phyloP scores from a whole-genome alignment of 2,329 filamentous ascomycete genomes.

The Arthroderma sp. region DNA sequence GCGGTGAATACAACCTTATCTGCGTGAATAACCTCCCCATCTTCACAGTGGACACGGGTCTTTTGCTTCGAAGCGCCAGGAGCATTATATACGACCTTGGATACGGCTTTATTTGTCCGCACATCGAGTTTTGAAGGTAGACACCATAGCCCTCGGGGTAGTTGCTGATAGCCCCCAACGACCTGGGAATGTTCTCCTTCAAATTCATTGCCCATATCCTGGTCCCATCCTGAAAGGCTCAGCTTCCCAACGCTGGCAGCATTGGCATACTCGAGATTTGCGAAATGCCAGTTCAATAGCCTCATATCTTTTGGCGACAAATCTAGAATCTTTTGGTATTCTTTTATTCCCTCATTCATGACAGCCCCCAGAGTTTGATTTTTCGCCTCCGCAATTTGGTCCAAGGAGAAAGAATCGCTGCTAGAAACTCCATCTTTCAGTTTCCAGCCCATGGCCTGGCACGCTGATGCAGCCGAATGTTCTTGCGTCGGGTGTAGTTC shows the following conservation, averaged over 20 bases:
- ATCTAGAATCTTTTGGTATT: slow-evolving; percentile 74
- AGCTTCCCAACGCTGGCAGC: slow-evolving; percentile 76
- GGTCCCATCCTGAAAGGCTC: slow-evolving; percentile 86
- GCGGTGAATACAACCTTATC: slow-evolving; percentile 85
- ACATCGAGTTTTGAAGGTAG: slow-evolving; percentile 67
- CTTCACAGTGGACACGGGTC: slow-evolving; percentile 58
- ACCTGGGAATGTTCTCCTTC: slow-evolving; percentile 90
- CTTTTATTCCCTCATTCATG: slow-evolving; percentile 77
- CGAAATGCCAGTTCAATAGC: slow-evolving; percentile 93
- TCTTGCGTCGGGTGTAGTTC: slow-evolving; percentile 54
- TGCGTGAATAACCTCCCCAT: slow-evolving; percentile 65
- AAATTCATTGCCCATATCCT: slow-evolving; percentile 95
- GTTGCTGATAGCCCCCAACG: slow-evolving; percentile 82
- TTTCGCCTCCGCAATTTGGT: slow-evolving; percentile 46
- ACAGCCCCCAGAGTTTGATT: slow-evolving; percentile 75
- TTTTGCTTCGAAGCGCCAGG: slow-evolving; percentile 31
- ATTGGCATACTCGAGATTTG: slow-evolving; percentile 95
- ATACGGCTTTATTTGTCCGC: slow-evolving; percentile 58
- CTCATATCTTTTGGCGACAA: slow-evolving; percentile 76
- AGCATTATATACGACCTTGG: slow-evolving; percentile 52
- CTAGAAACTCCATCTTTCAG: slow-evolving; percentile 51
- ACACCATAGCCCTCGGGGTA: slow-evolving; percentile 73
- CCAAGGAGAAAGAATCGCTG: slow-evolving; percentile 58
- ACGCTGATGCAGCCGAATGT: slow-evolving; percentile 62
- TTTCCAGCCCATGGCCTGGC: slow-evolving; percentile 69